Conservation (phyloP, 257 asterid species). For the Ilex aquifolium region DNA sequence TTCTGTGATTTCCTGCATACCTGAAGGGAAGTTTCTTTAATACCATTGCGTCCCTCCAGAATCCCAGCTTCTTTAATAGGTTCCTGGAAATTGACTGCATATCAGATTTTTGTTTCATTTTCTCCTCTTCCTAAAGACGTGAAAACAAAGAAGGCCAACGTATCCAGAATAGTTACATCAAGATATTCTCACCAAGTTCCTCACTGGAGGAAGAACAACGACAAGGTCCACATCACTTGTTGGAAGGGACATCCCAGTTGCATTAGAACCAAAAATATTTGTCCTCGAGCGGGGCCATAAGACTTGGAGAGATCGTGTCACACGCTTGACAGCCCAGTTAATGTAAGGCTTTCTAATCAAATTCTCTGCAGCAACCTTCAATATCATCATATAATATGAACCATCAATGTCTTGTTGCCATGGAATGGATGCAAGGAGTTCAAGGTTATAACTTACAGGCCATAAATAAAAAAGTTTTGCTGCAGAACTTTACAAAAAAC, state of each 20-base stretch:
- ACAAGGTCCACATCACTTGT: constrained; percentile 99
- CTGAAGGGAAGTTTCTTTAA: constrained; percentile 99
- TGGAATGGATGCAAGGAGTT: constrained; percentile 2
- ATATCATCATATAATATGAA: constrained; percentile 12
- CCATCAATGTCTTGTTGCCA: constrained; percentile 11
- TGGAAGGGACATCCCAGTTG: constrained; percentile 95
- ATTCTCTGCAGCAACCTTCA: constrained; percentile 91
- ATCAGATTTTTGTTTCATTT: constrained; percentile 10
- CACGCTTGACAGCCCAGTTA: constrained; percentile 99
- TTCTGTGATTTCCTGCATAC: constrained; percentile 30
- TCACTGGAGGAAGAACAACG: constrained; percentile 96
- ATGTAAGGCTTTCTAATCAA: constrained; percentile 77
- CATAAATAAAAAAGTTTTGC: constrained; percentile 8
- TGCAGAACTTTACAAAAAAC: constrained; percentile 4
- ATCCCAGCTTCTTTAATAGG: constrained; percentile 99
- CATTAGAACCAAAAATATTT: constrained; percentile 84
- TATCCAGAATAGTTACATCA: neutral
- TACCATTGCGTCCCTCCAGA: constrained; percentile 98
- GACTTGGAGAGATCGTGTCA: constrained; percentile 96
- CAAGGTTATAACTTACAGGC: constrained; percentile 4
- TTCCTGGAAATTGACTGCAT: constrained; percentile 47
- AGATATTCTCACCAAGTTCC: constrained; percentile 80
- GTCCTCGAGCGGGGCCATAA: constrained; percentile 99
- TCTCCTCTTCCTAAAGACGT: constrained; percentile 3
- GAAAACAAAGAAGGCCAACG: neutral